Base-by-base conservation (phyloP, 257 asterid genomes). In the Solanum dulcamara region DNA sequence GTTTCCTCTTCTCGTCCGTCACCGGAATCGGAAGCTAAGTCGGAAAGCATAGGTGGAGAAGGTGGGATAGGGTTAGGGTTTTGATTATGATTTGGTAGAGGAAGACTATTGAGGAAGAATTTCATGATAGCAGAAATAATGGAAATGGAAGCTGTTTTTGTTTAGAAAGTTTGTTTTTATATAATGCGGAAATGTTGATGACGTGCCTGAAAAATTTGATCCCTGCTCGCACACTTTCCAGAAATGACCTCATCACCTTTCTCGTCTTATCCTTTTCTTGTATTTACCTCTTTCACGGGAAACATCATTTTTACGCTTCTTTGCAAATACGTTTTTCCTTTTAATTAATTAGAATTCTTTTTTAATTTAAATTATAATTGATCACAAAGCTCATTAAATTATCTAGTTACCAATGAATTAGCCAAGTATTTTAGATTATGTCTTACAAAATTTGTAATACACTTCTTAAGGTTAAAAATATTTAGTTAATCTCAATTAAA, bases 51-150 rank as follows among this genome's bases (percentile, higher is more conserved):
- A 28, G 30, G 26, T 24, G 81, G 26, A 75, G 60, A 26, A 44
- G 57, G 13, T 79, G 70, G 28, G 71, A 71, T 11, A 46, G 75
- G 50, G 75, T 57, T 60, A 37, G 88, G 84, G 81, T 33, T 66
- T 26, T 53, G 77, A 15, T 18, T 86, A 50, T 13, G 30, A 72
- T 77, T 59, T 22, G 81, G 81, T 17, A 80, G 9, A 81, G 83
- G 82, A 42, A 51, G 35, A 50, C 55, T 71, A 50, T 84, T 24
- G 35, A 83, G 50, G 48, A 85, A 84, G 26, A 85, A 80, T 62
- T 85, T 85, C 86, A 85, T 82, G 62, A 79, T 48, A 79, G 44
- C 66, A 46, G 44, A 79, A 30, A 79, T n/a, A 24, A 79, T 79
- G 82, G 44, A 48, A 28, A 79, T 46, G 3, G 42, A 75, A 75